Conservation (phyloP, 2,329 filamentous ascomycete species). For the Phyllachora maydis region DNA sequence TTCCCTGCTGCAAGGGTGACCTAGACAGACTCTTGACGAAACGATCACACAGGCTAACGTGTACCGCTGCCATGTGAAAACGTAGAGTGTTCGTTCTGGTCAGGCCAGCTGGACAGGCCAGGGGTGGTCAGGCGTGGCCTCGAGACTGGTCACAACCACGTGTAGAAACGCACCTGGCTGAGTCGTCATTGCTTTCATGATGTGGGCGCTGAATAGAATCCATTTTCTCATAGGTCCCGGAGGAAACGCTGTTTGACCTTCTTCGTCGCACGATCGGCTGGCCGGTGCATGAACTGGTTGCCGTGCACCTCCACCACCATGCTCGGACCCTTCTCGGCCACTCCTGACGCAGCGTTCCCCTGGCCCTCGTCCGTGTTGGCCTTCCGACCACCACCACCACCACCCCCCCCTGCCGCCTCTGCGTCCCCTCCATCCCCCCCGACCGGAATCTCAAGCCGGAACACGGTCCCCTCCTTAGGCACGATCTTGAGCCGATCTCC, state of each 20-base stretch:
- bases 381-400: not conserved
- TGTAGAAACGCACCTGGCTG: too few relatives aligned
- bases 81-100: too few relatives aligned
- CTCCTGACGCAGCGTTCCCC: constrained; percentile 2
- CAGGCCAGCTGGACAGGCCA: too few relatives aligned
- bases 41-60: too few relatives aligned
- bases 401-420: constrained; percentile 3
- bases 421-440: not conserved
- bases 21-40: too few relatives aligned
- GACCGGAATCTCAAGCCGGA: constrained; percentile 50
- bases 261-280: constrained; percentile 69
- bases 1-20: too few relatives aligned
- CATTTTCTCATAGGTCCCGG: too few relatives aligned
- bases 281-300: constrained; percentile 65
- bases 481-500: constrained; percentile 53
- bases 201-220: too few relatives aligned
- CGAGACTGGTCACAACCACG: too few relatives aligned
- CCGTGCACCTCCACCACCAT: constrained; percentile 73
- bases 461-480: constrained; percentile 80
- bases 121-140: too few relatives aligned
- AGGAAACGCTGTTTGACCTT: constrained; percentile 82
- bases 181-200: too few relatives aligned
- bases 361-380: constrained; percentile 2
- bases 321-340: constrained; percentile 6
- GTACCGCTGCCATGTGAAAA: too few relatives aligned